Conservation (phyloP, 1,139 yeast genomes). For the Hanseniaspora uvarum region DNA sequence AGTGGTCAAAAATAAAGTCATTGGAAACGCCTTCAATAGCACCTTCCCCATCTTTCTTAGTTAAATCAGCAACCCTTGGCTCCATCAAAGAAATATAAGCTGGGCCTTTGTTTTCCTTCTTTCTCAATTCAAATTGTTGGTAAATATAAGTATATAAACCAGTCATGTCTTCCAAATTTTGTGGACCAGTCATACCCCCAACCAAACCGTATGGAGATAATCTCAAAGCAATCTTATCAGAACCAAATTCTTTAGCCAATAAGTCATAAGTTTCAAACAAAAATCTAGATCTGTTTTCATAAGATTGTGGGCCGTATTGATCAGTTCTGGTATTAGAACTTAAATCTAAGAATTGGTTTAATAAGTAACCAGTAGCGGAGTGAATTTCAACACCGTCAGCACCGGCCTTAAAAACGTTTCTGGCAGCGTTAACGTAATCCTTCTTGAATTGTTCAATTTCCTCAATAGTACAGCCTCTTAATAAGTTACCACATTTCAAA, state of each 20-base stretch:
- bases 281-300: too few relatives aligned
- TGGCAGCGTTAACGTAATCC: conserved; percentile 26
- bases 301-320: too few relatives aligned
- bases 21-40: conserved; percentile 21
- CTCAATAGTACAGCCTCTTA: conserved; percentile 22
- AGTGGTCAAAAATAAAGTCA: conserved; percentile 28
- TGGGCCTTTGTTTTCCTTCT: conserved; percentile 28
- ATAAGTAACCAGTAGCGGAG: conserved; percentile 56
- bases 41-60: conserved; percentile 12
- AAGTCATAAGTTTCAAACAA: background rate
- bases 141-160: background rate
- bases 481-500: conserved; percentile 20
- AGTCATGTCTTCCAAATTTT: background rate
- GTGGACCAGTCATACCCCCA: background rate
- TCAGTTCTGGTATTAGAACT: conserved; percentile 33
- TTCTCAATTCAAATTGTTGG: conserved; percentile 21
- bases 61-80: conserved; percentile 28
- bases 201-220: background rate
- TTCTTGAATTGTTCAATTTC: conserved; percentile 24
- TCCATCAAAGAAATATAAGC: conserved; percentile 46
- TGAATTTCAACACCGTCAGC: conserved; percentile 36
- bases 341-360: conserved; percentile 49
- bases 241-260: background rate
- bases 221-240: background rate
- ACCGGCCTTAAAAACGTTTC: conserved; percentile 31